Evolutionary conservation across 2,329 filamentous ascomycete species (phyloP), one percentile per base, ranked within the genome.

Genomic region (Myriosclerotinia scirpicola): DNA sequence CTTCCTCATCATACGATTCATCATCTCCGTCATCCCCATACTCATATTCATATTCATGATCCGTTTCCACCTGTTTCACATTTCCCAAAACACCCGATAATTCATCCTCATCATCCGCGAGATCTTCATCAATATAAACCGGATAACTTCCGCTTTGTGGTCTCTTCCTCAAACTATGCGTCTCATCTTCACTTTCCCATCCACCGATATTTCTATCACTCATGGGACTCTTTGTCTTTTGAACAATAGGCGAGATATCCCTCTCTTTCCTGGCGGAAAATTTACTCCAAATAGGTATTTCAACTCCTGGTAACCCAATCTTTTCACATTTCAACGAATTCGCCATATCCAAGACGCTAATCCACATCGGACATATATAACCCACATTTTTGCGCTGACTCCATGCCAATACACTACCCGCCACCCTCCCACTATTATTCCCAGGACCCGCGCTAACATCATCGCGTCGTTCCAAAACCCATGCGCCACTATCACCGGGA

Each of bases 361-460:
- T 84, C 67, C 97, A 91, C 94, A 98, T 98, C 0, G 94, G 94
- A 69, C 92, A 95, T 69, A 98, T 95, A 77, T 97, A 98, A 0
- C 93, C 93, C 6, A 92, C 88, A 53, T 87, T 87, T 75, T 91
- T 94, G 69, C 88, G 87, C 69, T 88, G 85, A 72, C 90, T 94
- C 88, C 90, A 96, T 0, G 94, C 94, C 15, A 98, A 83, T 0
- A 98, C 91, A 73, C 97, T 94, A 0, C 94, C 94, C 72, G 92
- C 95, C 3, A 97, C 87, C 48, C 88, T 85, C 1, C 92, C 92
- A n/a, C 88, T 83, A 7, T 84, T 48, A 52, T 60, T 60, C 20
- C 61, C 52, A n/a, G 97, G 87, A 5, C 98, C 87, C 94, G 94
- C 98, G 0, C 93, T 93, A 5, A 94, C 94, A 8, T 90, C 94